Evolutionary conservation across 805 yeast genomes (phyloP).

Genomic region (Nakazawaea wyomingensis): DNA sequence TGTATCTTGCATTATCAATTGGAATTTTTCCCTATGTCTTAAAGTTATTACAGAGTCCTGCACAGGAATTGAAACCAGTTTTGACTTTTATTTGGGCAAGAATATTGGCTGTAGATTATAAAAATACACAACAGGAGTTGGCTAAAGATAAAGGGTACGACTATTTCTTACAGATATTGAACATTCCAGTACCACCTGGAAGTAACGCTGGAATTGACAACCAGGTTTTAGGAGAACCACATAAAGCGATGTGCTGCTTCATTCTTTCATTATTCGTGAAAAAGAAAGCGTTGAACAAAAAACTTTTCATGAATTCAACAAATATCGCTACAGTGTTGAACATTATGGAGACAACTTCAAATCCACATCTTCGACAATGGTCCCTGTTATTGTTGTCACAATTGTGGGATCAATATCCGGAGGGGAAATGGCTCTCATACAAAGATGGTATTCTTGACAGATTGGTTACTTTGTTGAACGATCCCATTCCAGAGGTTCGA

Average conservation of each 20-base stretch:
- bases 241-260: slow-evolving; percentile 93
- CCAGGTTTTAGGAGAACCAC: slow-evolving; percentile 54
- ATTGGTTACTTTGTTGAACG: slow-evolving; percentile 57
- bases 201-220: slow-evolving; percentile 1
- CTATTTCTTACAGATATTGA: slow-evolving; percentile 78
- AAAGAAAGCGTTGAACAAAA: slow-evolving; percentile 75
- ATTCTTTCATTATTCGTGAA: slow-evolving; percentile 80
- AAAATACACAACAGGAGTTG: slow-evolving; percentile 85
- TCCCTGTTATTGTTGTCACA: slow-evolving; percentile 74
- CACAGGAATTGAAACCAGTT: slow-evolving; percentile 91
- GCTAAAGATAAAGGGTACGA: slow-evolving; percentile 87
- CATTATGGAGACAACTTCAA: slow-evolving; percentile 68
- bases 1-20: slow-evolving; percentile 82
- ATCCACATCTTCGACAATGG: slow-evolving; percentile 91
- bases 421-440: slow-evolving; percentile 67
- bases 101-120: slow-evolving; percentile 91
- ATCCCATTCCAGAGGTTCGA: slow-evolving; percentile 94
- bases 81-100: slow-evolving; percentile 96
- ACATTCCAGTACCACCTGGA: slow-evolving; percentile 32
- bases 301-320: slow-evolving; percentile 70
- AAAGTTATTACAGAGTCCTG: slow-evolving; percentile 87
- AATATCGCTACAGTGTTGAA: slow-evolving; percentile 60
- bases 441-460: slow-evolving; percentile 58
- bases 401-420: slow-evolving; percentile 65
- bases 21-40: slow-evolving; percentile 95